Conservation (phyloP, 2,329 filamentous ascomycete species). For the Colletotrichum limetticola region DNA sequence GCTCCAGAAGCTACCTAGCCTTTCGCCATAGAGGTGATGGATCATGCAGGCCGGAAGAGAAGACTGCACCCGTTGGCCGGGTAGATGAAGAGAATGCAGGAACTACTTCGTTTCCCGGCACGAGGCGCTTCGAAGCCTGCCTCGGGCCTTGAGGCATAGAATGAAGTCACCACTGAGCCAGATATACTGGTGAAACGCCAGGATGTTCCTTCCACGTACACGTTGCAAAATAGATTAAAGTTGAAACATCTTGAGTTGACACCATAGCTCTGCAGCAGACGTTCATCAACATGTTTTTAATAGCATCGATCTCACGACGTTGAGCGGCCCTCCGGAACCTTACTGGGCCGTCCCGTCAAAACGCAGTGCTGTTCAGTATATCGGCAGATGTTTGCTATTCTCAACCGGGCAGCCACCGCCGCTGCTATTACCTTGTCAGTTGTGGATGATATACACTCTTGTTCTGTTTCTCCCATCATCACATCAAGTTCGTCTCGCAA, state of each 20-base stretch:
- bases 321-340: neutral
- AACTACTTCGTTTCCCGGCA: neutral
- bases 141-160: neutral
- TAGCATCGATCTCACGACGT: neutral
- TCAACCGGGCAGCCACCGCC: neutral
- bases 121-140: neutral
- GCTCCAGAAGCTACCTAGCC: conserved; percentile 17
- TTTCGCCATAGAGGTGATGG: neutral
- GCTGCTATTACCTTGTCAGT: neutral
- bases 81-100: neutral
- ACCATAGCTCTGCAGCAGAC: neutral
- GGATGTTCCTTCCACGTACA: too few species aligned
- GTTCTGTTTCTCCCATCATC: neutral
- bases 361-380: neutral
- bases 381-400: neutral
- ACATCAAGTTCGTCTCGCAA: neutral
- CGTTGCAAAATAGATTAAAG: too few species aligned
- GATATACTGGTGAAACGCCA: neutral
- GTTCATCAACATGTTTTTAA: neutral
- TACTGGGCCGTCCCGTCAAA: neutral
- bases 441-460: neutral
- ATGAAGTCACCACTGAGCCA: neutral
- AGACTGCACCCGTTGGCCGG: neutral
- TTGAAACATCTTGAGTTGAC: neutral
- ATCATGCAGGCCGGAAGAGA: conserved; percentile 14